Conservation (phyloP, 495 filamentous ascomycete genomes). For the Penicillium roqueforti region DNA sequence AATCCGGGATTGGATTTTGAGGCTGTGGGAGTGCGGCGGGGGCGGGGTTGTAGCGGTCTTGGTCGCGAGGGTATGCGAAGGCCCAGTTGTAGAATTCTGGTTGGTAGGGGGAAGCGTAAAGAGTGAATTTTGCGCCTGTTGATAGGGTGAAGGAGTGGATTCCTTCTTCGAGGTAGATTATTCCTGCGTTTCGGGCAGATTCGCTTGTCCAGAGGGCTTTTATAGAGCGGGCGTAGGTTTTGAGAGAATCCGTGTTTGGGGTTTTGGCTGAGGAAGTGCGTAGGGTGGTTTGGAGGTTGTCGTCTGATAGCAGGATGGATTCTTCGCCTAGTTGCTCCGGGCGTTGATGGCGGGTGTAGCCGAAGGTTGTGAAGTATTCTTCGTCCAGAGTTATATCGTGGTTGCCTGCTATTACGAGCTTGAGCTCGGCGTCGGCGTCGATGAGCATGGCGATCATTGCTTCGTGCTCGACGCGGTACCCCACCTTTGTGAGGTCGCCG, state of each 20-base stretch:
- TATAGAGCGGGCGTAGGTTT: slow-evolving; percentile 21
- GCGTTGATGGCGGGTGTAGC: slow-evolving; percentile 32
- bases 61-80: slow-evolving; percentile 54
- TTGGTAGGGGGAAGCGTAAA: slow-evolving; percentile 69
- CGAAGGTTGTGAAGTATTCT: slow-evolving; percentile 39
- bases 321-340: slow-evolving; percentile 16
- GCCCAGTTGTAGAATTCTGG: slow-evolving; percentile 58
- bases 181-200: slow-evolving; percentile 45
- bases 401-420: slow-evolving; percentile 78
- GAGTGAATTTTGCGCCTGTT: slow-evolving; percentile 55
- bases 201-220: slow-evolving; percentile 47
- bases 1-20: slow-evolving; percentile 46
- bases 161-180: slow-evolving; percentile 68
- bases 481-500: slow-evolving; percentile 67
- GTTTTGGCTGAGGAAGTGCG: neutral
- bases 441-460: slow-evolving; percentile 51
- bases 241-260: slow-evolving; percentile 11
- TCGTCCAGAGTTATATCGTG: slow-evolving; percentile 71
- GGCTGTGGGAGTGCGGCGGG: slow-evolving; percentile 18
- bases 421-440: slow-evolving; percentile 58
- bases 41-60: slow-evolving; percentile 53
- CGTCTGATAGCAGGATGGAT: slow-evolving; percentile 8
- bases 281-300: slow-evolving; percentile 7
- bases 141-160: slow-evolving; percentile 48
- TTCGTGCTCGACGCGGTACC: slow-evolving; percentile 52